Evolutionary conservation across 345 rosid genomes (phyloP), one percentile per base, ranked within the genome.

Genomic region (Raphanus raphanistrum): DNA sequence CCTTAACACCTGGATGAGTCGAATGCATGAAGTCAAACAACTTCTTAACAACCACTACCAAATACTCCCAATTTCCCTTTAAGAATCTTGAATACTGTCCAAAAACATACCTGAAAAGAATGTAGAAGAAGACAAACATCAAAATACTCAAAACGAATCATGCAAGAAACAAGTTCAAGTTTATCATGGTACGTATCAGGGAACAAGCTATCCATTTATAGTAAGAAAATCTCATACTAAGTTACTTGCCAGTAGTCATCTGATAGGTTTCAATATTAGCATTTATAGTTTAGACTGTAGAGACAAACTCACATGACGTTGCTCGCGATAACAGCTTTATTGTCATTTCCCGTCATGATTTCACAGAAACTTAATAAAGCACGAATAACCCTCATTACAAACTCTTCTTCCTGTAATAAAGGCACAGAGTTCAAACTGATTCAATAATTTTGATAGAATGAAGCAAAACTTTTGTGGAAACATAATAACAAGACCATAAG

Each of bases 1-100:
- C 98, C 99, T 95, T 98, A 79, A 93, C 98, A 73, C 99, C 98
- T 4, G 97, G 99, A 87, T 96, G 99, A 8, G 95, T 86, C 86
- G 90, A 97, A 71, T 96, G 98, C 99, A 96, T 93, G 84, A 96
- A 96, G 82, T 96, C 99, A 71, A 93, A 93, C 89, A 96, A 70
- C 83, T 96, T 96, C 80, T 93, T 88, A 58, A 91, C 97, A 86
- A 96, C 96, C 77, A 97, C 93, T 82, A 91, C 93, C 83, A 93
- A 71, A 82, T 93, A 96, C 83, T 96, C 91, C 98, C 98, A 96
- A 60, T 96, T 93, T 27, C 97, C 94, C 84, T 98, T 89, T 65
- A 96, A 87, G 83, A 96, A 96, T 81, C 99, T 88, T 71, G 99
- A 89, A 81, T 93, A 96, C 76, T 96, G 99, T 16, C 99, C 99